Conservation (phyloP, 495 filamentous ascomycete species). For the Thozetella sp. region DNA sequence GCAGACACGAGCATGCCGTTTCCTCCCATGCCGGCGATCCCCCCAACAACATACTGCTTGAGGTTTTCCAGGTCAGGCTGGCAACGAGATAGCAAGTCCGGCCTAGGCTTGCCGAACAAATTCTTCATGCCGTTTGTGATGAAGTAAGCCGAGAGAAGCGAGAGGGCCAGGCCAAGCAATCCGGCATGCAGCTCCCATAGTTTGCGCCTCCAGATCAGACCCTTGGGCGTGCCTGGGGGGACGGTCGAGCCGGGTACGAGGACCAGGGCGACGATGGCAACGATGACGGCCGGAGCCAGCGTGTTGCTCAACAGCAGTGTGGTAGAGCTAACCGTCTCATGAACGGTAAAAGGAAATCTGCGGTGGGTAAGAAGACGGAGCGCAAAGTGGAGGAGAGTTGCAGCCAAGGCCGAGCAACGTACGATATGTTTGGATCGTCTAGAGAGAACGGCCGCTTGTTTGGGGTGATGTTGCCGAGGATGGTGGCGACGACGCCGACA, state of each 20-base stretch:
- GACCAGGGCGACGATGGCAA: slow-evolving; percentile 71
- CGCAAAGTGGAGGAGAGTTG: background rate
- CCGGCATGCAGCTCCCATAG: slow-evolving; percentile 87
- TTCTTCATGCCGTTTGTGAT: slow-evolving; percentile 86
- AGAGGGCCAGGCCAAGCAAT: slow-evolving; percentile 71
- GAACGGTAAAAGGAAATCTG: slow-evolving; percentile 71
- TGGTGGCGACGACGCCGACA: slow-evolving; percentile 36
- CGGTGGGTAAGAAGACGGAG: slow-evolving; percentile 56
- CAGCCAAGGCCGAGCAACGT: slow-evolving; percentile 13
- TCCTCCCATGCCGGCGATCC: slow-evolving; percentile 25
- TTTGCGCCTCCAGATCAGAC: slow-evolving; percentile 68
- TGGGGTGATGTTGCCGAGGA: slow-evolving; percentile 53
- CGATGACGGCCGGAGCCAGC: slow-evolving; percentile 62
- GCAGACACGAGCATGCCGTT: slow-evolving; percentile 61
- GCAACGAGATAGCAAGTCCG: slow-evolving; percentile 77
- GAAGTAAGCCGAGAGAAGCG: slow-evolving; percentile 68
- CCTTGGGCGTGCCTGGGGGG: slow-evolving; percentile 64
- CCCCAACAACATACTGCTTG: slow-evolving; percentile 40
- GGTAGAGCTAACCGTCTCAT: slow-evolving; percentile 71
- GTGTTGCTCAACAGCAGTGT: slow-evolving; percentile 58
- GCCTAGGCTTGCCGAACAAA: slow-evolving; percentile 81
- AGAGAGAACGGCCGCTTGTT: slow-evolving; percentile 57
- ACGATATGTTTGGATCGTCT: slow-evolving; percentile 45
- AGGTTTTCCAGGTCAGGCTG: slow-evolving; percentile 53
- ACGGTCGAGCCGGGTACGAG: slow-evolving; percentile 66